Percentiles rank a stretch among this genome's conserved stretches.
Conservation (phyloP, 129 eudicot species). For the Sambucus nigra region DNA sequence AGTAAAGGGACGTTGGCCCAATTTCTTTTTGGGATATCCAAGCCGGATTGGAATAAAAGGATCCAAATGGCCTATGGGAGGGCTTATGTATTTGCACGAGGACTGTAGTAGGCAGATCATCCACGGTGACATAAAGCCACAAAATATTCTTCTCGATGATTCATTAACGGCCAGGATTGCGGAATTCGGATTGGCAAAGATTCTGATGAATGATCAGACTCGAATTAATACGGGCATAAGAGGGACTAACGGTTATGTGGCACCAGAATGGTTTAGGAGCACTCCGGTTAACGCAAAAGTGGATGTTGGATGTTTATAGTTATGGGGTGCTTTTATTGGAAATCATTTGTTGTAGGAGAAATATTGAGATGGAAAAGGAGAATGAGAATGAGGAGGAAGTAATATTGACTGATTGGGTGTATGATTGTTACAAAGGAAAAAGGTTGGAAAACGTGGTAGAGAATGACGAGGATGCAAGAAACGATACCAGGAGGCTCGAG, state of each 20-base stretch:
- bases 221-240: conserved; percentile 22
- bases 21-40: conserved; percentile 15
- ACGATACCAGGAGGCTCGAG: conserved; percentile 20
- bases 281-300: conserved; percentile 26
- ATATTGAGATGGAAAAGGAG: conserved; percentile 7
- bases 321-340: conserved; percentile 19
- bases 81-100: conserved; percentile 29
- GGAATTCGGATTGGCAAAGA: conserved; percentile 40
- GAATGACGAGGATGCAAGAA: conserved; percentile 20
- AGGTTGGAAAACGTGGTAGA: conserved; percentile 17
- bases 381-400: conserved; percentile 9
- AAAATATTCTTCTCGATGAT: conserved; percentile 36
- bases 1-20: conserved; percentile 26
- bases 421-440: conserved; percentile 18
- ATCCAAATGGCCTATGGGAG: conserved; percentile 15
- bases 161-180: conserved; percentile 19
- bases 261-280: conserved; percentile 46
- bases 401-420: conserved; percentile 26
- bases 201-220: conserved; percentile 26
- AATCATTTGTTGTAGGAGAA: conserved; percentile 16
- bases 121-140: conserved; percentile 47
- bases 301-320: conserved; percentile 27
- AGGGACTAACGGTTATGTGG: conserved; percentile 40
- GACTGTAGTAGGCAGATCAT: conserved; percentile 38
- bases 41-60: conserved; percentile 27